Base-by-base conservation (phyloP, 768 basidiomycete genomes). In the Rubroboletus satanas region DNA sequence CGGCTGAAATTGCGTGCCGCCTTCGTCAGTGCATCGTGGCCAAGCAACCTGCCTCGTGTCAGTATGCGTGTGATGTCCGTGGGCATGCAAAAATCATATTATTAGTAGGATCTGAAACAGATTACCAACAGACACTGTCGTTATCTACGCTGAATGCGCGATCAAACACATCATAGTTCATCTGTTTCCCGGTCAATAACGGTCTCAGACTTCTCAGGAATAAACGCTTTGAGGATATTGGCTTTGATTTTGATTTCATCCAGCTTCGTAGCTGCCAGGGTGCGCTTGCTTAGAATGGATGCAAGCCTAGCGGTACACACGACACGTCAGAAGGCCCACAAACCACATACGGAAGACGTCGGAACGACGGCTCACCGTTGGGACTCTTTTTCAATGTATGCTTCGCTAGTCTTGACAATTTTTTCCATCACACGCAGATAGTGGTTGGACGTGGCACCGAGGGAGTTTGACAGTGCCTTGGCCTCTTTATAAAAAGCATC, bases 381-480 rank as follows among this genome's bases (percentile, higher is more conserved):
- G 32, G 82, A 73, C 74, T 99, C 97, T 75, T 95, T 96, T 67
- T 83, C 80, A 51, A 96, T 65, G 74, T 95, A 98, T 35, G 71
- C 81, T 62, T 86, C 85, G 29, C 83, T 77, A 45, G 83, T 81
- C 55, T 79, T 83, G 26, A 83, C 73, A 7, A 94, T 76, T 73
- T 96, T 93, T 73, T 91, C 85, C 91, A 98, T 95, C 41, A 93
- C 85, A 56, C 87, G 85, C 54, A 94, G 61, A 71, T 99, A 99
- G 71, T 94, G 88, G 62, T 82, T 80, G 17, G 84, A 81, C 23
- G 78, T 73, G 7, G 67, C 74, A 29, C 83, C 82, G 38, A 79
- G 74, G 17, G 83, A 80, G 7, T 54, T 49, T n/a, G 71, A 60
- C 43, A 90, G 68, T 0, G 64, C 66, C 32, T 73, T 67, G 26